Evolutionary conservation across 306 rosid species (phyloP).

Genomic region (Acacia confusa): DNA sequence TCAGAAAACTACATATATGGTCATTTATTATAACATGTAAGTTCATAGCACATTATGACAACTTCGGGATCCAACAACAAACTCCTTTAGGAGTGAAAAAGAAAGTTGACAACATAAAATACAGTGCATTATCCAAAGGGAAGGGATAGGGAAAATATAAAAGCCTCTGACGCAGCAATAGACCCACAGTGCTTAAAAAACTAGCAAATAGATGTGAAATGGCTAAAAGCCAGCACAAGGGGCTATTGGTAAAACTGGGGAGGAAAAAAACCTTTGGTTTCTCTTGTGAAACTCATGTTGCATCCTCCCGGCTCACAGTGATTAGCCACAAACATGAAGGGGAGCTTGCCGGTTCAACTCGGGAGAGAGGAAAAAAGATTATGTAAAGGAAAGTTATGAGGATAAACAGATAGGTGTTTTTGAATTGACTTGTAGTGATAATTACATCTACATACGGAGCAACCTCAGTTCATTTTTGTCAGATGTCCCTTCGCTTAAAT

Average conservation of each 20-base stretch:
- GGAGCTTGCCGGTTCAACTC: slow-evolving; percentile 48
- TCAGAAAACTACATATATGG: background rate
- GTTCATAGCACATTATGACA: slow-evolving; percentile 7
- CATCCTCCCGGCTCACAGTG: slow-evolving; percentile 48
- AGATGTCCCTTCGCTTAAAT: slow-evolving; percentile 46
- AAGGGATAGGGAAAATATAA: slow-evolving; percentile 46
- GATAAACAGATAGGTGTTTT: background rate
- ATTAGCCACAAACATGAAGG: slow-evolving; percentile 39
- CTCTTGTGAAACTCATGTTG: slow-evolving; percentile 38
- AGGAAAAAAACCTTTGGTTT: slow-evolving; percentile 55
- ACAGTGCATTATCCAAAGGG: slow-evolving; percentile 32
- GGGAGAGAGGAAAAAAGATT: slow-evolving; percentile 12
- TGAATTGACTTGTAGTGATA: slow-evolving; percentile 10
- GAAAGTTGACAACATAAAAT: slow-evolving; percentile 13
- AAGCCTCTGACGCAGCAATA: slow-evolving; percentile 44
- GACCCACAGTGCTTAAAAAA: slow-evolving; percentile 56
- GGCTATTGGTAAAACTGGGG: slow-evolving; percentile 42
- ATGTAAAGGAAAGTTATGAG: background rate
- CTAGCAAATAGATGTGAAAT: slow-evolving; percentile 37
- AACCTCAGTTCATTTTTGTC: slow-evolving; percentile 35
- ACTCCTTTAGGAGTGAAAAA: slow-evolving; percentile 46
- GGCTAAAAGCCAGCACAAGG: slow-evolving; percentile 42
- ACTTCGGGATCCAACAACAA: slow-evolving; percentile 31
- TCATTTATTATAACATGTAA: background rate
- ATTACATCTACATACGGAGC: slow-evolving; percentile 25